phyloP scores from a whole-genome alignment of 1,284 basidiomycete species.

The Fistulinella cinereoalba region DNA sequence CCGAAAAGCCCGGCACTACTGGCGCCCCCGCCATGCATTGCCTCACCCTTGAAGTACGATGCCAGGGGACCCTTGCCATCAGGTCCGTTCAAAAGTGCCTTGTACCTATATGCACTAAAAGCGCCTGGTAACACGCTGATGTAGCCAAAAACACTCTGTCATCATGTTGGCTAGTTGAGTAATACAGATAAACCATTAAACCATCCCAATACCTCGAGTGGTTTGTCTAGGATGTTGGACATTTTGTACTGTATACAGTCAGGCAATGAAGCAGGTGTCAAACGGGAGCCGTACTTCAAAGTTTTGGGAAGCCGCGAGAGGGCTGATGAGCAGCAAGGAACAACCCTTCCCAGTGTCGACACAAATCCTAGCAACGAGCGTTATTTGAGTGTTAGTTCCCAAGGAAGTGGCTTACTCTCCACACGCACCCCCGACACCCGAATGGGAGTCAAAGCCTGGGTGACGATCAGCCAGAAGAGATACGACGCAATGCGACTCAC shows the following conservation, averaged over 20 bases:
- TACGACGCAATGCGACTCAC: constrained; percentile 37
- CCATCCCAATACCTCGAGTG: constrained; percentile 61
- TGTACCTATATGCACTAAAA: constrained; percentile 90
- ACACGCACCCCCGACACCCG: constrained; percentile 91
- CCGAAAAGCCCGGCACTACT: constrained; percentile 70
- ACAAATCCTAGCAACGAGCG: constrained; percentile 56
- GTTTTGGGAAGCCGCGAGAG: constrained; percentile 88
- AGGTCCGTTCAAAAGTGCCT: constrained; percentile 76
- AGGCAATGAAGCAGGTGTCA: not conserved
- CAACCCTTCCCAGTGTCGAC: constrained; percentile 82
- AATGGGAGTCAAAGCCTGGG: constrained; percentile 82
- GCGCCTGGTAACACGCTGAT: constrained; percentile 89
- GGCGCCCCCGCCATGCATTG: constrained; percentile 69
- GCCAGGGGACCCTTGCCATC: constrained; percentile 86
- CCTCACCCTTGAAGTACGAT: constrained; percentile 88
- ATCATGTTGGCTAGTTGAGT: not conserved
- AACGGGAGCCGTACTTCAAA: constrained; percentile 58
- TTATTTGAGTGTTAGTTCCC: not conserved
- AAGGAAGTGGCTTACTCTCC: constrained; percentile 65
- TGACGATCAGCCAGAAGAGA: constrained; percentile 10
- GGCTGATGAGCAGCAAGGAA: constrained; percentile 76
- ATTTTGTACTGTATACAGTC: constrained; percentile 67
- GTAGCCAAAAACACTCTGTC: constrained; percentile 83
- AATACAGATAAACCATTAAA: not conserved
- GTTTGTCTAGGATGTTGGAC: constrained; percentile 92